Percentiles rank a stretch among this genome's conserved stretches.
phyloP scores from a whole-genome alignment of 495 filamentous ascomycete genomes.

The Penicillium verhagenii region DNA sequence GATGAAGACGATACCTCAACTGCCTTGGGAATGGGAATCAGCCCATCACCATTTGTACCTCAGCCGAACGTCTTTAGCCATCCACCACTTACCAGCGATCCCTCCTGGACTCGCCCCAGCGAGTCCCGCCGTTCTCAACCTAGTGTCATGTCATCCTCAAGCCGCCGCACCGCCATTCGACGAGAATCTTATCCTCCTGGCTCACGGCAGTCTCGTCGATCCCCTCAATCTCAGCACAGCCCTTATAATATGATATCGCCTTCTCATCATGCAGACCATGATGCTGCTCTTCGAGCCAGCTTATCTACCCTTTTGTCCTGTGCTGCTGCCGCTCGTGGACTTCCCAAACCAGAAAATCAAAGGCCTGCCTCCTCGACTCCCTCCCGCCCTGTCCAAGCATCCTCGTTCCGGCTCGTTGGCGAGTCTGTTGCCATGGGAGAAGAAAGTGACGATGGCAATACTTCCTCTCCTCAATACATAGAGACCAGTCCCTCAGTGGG shows the following conservation, averaged over 20 bases:
- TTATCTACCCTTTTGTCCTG: slow-evolving; percentile 93
- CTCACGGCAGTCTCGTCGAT: slow-evolving; percentile 28
- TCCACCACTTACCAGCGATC: slow-evolving; percentile 62
- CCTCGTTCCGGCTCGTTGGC: slow-evolving; percentile 62
- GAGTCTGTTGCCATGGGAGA: slow-evolving; percentile 69
- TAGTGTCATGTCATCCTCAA: slow-evolving; percentile 38
- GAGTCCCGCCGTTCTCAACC: slow-evolving; percentile 43
- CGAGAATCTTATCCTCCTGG: slow-evolving; percentile 37
- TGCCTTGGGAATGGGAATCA: slow-evolving; percentile 66
- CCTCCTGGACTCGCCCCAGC: slow-evolving; percentile 46
- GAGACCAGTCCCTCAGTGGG: slow-evolving; percentile 23
- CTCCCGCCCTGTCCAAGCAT: slow-evolving; percentile 22
- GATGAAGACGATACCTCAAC: slow-evolving; percentile 80
- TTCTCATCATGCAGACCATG: slow-evolving; percentile 79
- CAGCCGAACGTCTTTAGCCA: slow-evolving; percentile 91
- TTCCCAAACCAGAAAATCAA: slow-evolving; percentile 60
- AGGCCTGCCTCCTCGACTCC: slow-evolving; percentile 25
- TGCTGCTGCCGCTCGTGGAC: slow-evolving; percentile 80
- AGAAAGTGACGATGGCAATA: slow-evolving; percentile 27
- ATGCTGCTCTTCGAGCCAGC: slow-evolving; percentile 87
- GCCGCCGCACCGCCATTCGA: slow-evolving; percentile 37
- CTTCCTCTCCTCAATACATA: slow-evolving; percentile 13
- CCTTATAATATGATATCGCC: slow-evolving; percentile 68
- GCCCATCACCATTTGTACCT: slow-evolving; percentile 67
- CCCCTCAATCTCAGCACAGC: slow-evolving; percentile 39